These are phyloP conservation scores for Xylaria acuta DNA, from an alignment of 495 filamentous ascomycete genomes.

Conservation along the genomic window DNA sequence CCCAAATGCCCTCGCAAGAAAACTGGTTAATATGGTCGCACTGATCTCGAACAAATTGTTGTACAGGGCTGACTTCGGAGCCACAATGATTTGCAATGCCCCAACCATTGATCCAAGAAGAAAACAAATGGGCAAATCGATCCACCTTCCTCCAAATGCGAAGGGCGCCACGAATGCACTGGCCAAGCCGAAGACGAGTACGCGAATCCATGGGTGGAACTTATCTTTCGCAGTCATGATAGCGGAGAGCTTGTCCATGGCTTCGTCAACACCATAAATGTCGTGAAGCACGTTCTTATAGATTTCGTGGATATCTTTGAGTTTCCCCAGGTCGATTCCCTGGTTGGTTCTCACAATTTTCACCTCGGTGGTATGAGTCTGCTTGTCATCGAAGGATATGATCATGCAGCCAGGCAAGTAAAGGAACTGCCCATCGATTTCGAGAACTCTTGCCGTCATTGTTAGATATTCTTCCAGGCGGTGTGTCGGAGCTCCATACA, in stretches of 20 bases:
- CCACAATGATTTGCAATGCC: slow-evolving; percentile 78
- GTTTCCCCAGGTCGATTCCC: slow-evolving; percentile 82
- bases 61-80: slow-evolving; percentile 79
- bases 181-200: slow-evolving; percentile 84
- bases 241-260: slow-evolving; percentile 70
- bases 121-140: slow-evolving; percentile 89
- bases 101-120: slow-evolving; percentile 84
- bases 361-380: slow-evolving; percentile 91
- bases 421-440: slow-evolving; percentile 89
- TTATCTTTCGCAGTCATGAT: slow-evolving; percentile 68
- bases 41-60: slow-evolving; percentile 92
- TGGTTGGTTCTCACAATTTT: slow-evolving; percentile 80
- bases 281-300: slow-evolving; percentile 96
- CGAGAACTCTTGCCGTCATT: slow-evolving; percentile 86
- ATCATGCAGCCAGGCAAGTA: slow-evolving; percentile 97
- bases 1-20: slow-evolving; percentile 85
- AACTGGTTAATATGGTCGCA: slow-evolving; percentile 86
- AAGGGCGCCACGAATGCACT: slow-evolving; percentile 84
- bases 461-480: slow-evolving; percentile 83
- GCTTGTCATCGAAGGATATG: slow-evolving; percentile 87
- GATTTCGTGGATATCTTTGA: slow-evolving; percentile 84
- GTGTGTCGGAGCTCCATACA: slow-evolving; percentile 79
- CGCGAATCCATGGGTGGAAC: slow-evolving; percentile 72
- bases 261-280: slow-evolving; percentile 83
- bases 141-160: slow-evolving; percentile 83